Percentiles rank a stretch among this genome's conserved stretches.
These are phyloP conservation scores for Ophiostoma sp. DNA, from an alignment of 2,329 filamentous ascomycete species.

Conservation along the genomic window DNA sequence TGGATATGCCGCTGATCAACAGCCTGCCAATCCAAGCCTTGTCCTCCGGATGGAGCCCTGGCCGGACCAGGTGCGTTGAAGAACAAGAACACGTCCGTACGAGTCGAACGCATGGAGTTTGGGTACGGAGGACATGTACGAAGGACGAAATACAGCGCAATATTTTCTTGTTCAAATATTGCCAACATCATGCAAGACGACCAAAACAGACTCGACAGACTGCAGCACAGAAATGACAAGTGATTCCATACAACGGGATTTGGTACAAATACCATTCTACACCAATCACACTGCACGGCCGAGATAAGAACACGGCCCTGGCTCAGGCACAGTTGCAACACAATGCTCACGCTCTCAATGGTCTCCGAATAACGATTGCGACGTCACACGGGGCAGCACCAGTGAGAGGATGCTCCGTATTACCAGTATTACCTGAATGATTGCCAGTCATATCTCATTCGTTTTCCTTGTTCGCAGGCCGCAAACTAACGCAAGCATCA, in stretches of 20 bases:
- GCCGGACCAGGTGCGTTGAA: constrained; percentile 5
- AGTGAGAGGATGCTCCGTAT: not conserved
- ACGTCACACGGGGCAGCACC: constrained; percentile 12
- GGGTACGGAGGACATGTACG: not conserved
- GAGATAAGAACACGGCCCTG: not conserved
- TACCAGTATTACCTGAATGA: not conserved
- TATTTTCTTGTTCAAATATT: not conserved
- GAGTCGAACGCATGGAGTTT: not conserved
- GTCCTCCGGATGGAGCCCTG: not conserved
- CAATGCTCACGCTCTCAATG: not conserved
- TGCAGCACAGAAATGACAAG: not conserved
- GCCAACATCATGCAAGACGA: not conserved
- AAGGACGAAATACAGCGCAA: not conserved
- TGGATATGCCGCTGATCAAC: constrained; percentile 6
- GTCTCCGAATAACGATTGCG: not conserved
- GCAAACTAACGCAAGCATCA: not conserved
- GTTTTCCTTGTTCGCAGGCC: not conserved
- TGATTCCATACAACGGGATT: not conserved
- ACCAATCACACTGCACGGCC: too few species aligned
- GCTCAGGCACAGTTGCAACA: not conserved
- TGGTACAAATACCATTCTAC: not conserved
- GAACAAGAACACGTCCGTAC: not conserved
- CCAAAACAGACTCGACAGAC: constrained; percentile 4
- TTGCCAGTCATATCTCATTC: not conserved
- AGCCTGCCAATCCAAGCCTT: not conserved